Percentiles rank a stretch among this genome's conserved stretches.
Evolutionary conservation across 2,329 filamentous ascomycete species (phyloP).

Genomic region (Ophiosphaerella narmari): DNA sequence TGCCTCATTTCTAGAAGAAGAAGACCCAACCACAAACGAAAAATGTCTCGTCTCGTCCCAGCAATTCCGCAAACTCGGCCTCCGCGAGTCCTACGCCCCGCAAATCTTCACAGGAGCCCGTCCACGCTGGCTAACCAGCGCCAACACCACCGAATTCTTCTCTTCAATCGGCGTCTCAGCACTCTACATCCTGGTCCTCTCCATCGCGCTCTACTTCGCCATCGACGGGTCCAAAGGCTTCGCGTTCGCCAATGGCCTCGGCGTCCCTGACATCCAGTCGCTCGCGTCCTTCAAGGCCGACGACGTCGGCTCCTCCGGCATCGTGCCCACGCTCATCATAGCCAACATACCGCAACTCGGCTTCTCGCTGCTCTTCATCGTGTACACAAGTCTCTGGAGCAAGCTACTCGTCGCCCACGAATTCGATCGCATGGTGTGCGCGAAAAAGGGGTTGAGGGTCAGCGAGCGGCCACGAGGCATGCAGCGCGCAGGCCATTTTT

Average conservation of each 20-base stretch:
- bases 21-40: constrained; percentile 22
- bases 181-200: constrained; percentile 8
- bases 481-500: constrained; percentile 48
- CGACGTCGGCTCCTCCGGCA: constrained; percentile 9
- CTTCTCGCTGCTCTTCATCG: constrained; percentile 52
- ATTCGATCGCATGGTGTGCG: constrained; percentile 48
- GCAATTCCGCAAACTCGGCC: constrained; percentile 12
- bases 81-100: background rate
- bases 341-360: constrained; percentile 56
- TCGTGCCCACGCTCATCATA: constrained; percentile 35
- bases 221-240: constrained; percentile 9
- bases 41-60: constrained; percentile 21
- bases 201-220: constrained; percentile 7
- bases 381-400: constrained; percentile 41
- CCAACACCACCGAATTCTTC: constrained; percentile 19
- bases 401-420: constrained; percentile 54
- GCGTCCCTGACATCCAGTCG: constrained; percentile 14
- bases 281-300: constrained; percentile 11
- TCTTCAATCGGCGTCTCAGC: constrained; percentile 9
- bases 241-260: constrained; percentile 12
- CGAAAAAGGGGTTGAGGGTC: constrained; percentile 44
- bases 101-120: constrained; percentile 1
- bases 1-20: constrained; percentile 26
- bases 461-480: constrained; percentile 36
- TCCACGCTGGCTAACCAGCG: constrained; percentile 14